Percentiles rank a stretch among this genome's conserved stretches.
phyloP scores from a whole-genome alignment of 192 early-diverging fungal genomes.

The Rhizoclosmatium sp. region DNA sequence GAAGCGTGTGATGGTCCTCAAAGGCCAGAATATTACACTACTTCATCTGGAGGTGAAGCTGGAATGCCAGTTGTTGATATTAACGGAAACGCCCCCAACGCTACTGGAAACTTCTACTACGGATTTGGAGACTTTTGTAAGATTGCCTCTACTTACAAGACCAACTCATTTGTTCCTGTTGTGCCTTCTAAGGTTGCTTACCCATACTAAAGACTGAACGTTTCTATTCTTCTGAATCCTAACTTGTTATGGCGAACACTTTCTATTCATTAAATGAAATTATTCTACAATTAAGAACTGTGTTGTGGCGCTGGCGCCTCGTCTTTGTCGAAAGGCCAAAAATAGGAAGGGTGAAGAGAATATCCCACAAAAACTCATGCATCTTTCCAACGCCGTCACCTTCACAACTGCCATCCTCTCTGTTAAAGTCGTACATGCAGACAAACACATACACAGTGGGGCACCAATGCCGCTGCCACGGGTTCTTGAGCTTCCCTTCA shows the following conservation, averaged over 20 bases:
- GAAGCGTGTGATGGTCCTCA: conserved; percentile 10
- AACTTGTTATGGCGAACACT: too few relatives aligned
- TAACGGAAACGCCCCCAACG: neutral
- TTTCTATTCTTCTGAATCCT: neutral
- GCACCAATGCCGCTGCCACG: neutral
- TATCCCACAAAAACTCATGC: neutral
- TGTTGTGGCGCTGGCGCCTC: too few relatives aligned
- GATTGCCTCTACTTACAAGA: neutral
- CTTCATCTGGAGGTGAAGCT: neutral
- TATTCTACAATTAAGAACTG: too few relatives aligned
- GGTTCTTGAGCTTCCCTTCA: neutral
- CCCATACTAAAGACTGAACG: neutral
- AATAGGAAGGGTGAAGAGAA: too few relatives aligned
- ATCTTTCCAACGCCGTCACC: neutral
- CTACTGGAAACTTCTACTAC: neutral
- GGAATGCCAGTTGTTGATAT: neutral
- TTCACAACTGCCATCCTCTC: conserved; percentile 7
- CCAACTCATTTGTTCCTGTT: neutral
- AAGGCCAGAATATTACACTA: neutral
- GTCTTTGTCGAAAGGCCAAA: too few relatives aligned
- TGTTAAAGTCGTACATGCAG: neutral
- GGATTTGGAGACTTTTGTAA: conserved; percentile 6
- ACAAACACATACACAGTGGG: neutral
- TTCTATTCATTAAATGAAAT: too few relatives aligned
- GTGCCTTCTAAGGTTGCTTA: conserved; percentile 1